These are phyloP conservation scores for Phlebiopsis gigantea DNA, from an alignment of 768 basidiomycete species.

Conservation along the genomic window DNA sequence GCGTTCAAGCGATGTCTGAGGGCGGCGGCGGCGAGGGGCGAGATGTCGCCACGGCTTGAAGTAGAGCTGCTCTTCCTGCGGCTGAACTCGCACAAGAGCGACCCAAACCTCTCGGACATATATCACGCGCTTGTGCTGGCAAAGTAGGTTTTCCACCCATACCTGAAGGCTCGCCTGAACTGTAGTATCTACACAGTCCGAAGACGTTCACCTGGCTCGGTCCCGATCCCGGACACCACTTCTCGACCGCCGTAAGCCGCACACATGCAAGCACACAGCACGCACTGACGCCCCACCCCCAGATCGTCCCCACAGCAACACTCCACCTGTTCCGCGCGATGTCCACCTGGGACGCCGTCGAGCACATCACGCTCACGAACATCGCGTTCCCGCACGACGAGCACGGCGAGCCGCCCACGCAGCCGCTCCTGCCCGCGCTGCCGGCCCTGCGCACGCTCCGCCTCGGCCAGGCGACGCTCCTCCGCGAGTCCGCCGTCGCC, in stretches of 20 bases:
- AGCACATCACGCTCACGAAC: conserved; percentile 43
- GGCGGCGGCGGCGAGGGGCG: neutral
- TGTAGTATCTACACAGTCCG: conserved; percentile 29
- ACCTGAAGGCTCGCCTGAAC: neutral
- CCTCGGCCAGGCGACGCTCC: conserved; percentile 45
- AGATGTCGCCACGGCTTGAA: conserved; percentile 7
- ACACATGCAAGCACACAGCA: neutral
- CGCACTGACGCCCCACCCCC: neutral
- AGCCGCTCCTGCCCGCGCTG: conserved; percentile 30
- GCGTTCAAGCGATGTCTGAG: conserved; percentile 23
- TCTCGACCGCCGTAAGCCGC: conserved; percentile 54
- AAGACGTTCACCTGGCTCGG: conserved; percentile 50
- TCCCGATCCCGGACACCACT: conserved; percentile 56
- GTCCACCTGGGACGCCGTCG: conserved; percentile 38
- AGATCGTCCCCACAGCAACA: conserved; percentile 41
- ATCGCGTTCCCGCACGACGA: conserved; percentile 32
- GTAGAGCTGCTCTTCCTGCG: conserved; percentile 31
- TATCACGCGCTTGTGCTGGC: conserved; percentile 29
- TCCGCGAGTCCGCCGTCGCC: conserved; percentile 36
- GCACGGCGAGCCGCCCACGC: conserved; percentile 15
- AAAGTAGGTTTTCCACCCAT: conserved; percentile 28
- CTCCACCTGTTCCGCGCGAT: conserved; percentile 36
- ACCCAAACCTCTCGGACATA: conserved; percentile 25
- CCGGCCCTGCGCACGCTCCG: conserved; percentile 38
- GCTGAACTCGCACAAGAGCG: conserved; percentile 34